phyloP scores from a whole-genome alignment of 2,329 filamentous ascomycete species.

The Exophiala xenobiotica region DNA sequence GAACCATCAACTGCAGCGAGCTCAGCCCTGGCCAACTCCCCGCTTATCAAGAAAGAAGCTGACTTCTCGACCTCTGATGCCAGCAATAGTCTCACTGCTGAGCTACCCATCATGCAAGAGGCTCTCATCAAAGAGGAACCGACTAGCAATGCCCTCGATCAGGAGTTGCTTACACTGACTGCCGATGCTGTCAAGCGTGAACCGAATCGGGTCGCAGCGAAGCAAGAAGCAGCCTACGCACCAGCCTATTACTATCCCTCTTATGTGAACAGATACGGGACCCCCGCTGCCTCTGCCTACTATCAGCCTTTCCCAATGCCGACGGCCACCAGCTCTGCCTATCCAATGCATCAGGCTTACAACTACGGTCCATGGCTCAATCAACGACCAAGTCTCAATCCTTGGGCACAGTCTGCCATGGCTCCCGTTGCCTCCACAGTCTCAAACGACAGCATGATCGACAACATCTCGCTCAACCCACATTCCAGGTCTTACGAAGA shows the following conservation, averaged over 20 bases:
- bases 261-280: background rate
- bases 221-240: background rate
- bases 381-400: slow-evolving; percentile 5
- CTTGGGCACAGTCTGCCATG: slow-evolving; percentile 1
- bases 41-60: slow-evolving; percentile 19
- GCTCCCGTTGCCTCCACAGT: background rate
- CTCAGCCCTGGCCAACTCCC: background rate
- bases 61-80: background rate
- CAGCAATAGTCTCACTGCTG: background rate
- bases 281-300: background rate
- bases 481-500: slow-evolving; percentile 20
- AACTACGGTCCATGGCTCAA: background rate
- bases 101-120: slow-evolving; percentile 15
- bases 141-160: background rate
- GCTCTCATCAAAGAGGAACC: background rate
- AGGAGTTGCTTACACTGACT: background rate
- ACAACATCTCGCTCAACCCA: slow-evolving; percentile 15
- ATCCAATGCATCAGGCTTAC: background rate
- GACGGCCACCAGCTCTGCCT: background rate
- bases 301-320: background rate
- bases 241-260: background rate
- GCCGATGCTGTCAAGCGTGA: slow-evolving; percentile 1
- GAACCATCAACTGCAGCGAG: slow-evolving; percentile 4
- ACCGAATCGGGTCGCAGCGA: background rate
- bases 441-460: background rate